Evolutionary conservation across 441 rosid genomes (phyloP).

Genomic region (Arabidopsis lyrata): DNA sequence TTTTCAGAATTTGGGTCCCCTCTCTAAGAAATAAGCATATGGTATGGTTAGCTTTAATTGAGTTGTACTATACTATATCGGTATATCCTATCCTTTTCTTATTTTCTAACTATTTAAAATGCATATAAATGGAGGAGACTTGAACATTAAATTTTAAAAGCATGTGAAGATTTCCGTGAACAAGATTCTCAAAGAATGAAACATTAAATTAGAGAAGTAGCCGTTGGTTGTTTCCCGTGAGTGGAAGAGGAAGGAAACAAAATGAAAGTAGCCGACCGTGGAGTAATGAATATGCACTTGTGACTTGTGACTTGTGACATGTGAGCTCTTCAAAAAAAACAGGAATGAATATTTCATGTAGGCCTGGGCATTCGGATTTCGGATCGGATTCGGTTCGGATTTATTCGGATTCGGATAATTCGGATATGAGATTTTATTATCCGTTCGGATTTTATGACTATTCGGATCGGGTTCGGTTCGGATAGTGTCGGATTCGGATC

Average conservation of each 20-base stretch:
- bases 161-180: constrained; percentile 29
- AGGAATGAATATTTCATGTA: constrained; percentile 13
- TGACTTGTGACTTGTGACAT: neutral
- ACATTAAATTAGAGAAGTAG: constrained; percentile 20
- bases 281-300: constrained; percentile 34
- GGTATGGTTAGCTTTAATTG: constrained; percentile 21
- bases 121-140: neutral
- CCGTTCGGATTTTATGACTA: no score
- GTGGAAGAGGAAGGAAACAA: constrained; percentile 27
- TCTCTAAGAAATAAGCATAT: constrained; percentile 21
- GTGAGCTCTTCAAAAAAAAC: neutral
- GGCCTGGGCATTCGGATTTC: no score
- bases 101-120: neutral
- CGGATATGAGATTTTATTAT: no score
- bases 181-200: constrained; percentile 25
- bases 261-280: constrained; percentile 24
- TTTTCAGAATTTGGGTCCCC: constrained; percentile 34
- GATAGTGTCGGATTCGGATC: no score
- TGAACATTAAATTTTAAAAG: constrained; percentile 3
- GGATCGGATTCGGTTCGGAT: no score
- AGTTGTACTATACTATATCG: constrained; percentile 26
- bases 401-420: no score
- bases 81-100: constrained; percentile 16
- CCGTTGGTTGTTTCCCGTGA: constrained; percentile 34
- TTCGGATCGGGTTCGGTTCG: no score